Conservation (phyloP, 2,329 filamentous ascomycete species). For the Colletotrichum ledebouriae region DNA sequence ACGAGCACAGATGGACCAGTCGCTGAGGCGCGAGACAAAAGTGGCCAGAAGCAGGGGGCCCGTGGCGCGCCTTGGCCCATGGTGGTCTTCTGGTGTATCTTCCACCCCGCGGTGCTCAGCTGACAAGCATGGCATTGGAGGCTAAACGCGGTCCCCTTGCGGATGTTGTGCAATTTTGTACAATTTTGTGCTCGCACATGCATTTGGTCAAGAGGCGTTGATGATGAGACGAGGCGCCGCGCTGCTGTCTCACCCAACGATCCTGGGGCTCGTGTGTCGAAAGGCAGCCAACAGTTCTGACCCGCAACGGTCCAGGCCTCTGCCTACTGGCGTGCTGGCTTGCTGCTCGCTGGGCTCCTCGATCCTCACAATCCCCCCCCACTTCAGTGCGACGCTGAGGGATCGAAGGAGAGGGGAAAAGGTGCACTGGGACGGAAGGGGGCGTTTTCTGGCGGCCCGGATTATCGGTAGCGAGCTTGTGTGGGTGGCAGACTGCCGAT, state of each 20-base stretch:
- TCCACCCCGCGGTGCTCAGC: constrained; percentile 8
- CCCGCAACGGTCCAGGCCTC: not conserved
- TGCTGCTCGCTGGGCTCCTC: not conserved
- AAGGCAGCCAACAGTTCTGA: constrained; percentile 1
- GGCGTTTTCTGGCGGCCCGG: constrained; percentile 37
- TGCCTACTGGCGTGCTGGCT: constrained; percentile 16
- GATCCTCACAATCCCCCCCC: constrained; percentile 7
- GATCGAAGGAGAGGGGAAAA: not conserved
- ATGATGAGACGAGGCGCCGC: constrained; percentile 40
- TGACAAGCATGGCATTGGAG: constrained; percentile 32
- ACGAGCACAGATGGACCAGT: constrained; percentile 34
- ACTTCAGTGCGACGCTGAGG: constrained; percentile 13
- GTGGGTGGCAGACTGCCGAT: constrained; percentile 31
- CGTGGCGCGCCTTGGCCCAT: constrained; percentile 18
- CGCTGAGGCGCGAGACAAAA: constrained; percentile 7
- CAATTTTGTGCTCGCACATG: constrained; percentile 23
- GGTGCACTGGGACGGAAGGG: constrained; percentile 16
- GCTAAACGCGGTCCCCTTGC: constrained; percentile 22
- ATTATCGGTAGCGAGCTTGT: constrained; percentile 35
- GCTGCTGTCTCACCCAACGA: constrained; percentile 35
- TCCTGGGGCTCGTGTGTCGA: constrained; percentile 9
- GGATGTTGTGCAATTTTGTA: constrained; percentile 25
- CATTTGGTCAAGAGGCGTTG: constrained; percentile 27
- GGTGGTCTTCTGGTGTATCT: constrained; percentile 8
- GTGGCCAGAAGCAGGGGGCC: constrained; percentile 37